Evolutionary conservation across 495 filamentous ascomycete species (phyloP).

Genomic region (Penicillium dipodomyicola): DNA sequence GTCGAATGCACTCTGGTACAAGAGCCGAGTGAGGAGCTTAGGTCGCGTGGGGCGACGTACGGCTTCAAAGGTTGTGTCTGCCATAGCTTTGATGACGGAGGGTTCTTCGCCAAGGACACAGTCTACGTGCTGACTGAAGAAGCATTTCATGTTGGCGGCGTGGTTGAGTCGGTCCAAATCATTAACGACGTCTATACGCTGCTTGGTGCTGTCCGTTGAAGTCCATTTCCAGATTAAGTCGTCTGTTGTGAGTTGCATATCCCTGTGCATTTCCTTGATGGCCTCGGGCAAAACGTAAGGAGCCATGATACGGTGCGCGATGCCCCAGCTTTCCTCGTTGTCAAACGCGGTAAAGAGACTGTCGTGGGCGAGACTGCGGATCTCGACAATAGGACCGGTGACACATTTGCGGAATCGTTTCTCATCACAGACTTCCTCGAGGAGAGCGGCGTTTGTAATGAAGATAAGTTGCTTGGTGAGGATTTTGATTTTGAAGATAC

Average conservation of each 20-base stretch:
- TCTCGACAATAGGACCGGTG: slow-evolving; percentile 53
- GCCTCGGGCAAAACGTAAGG: slow-evolving; percentile 39
- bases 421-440: slow-evolving; percentile 72
- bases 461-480: slow-evolving; percentile 52
- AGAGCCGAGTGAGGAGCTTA: slow-evolving; percentile 40
- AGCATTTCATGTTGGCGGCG: slow-evolving; percentile 67
- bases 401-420: slow-evolving; percentile 66
- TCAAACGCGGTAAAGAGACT: slow-evolving; percentile 69
- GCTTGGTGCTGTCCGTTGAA: slow-evolving; percentile 39
- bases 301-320: slow-evolving; percentile 68
- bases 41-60: slow-evolving; percentile 41
- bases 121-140: slow-evolving; percentile 44
- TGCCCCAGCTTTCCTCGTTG: slow-evolving; percentile 64
- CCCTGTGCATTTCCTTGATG: slow-evolving; percentile 34
- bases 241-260: slow-evolving; percentile 65
- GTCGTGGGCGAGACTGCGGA: slow-evolving; percentile 62
- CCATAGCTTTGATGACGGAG: slow-evolving; percentile 38
- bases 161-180: slow-evolving; percentile 72
- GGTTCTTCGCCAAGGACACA: slow-evolving; percentile 27
- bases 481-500: slow-evolving; percentile 65
- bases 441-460: slow-evolving; percentile 53
- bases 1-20: slow-evolving; percentile 49
- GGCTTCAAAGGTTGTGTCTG: slow-evolving; percentile 43
- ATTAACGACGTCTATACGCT: slow-evolving; percentile 59
- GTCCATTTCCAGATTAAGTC: slow-evolving; percentile 73